Evolutionary conservation across 2,329 filamentous ascomycete species (phyloP).

Genomic region (Phaeoacremonium minimum): DNA sequence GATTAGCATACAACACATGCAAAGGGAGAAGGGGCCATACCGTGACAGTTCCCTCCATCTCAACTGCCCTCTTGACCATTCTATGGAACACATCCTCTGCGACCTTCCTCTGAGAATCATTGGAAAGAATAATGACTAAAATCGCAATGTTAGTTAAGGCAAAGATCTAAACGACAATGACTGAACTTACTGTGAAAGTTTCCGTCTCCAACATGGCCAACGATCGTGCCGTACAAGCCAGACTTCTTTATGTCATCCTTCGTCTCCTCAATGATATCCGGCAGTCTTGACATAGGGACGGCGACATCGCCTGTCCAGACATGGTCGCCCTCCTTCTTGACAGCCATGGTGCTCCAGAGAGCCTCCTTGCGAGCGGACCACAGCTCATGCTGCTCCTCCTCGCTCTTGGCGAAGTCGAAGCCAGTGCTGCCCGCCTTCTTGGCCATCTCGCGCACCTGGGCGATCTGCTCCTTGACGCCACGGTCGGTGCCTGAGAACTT

Average conservation of each 20-base stretch:
- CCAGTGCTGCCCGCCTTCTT: constrained; percentile 56
- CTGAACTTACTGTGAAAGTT: constrained; percentile 63
- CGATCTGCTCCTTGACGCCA: constrained; percentile 75
- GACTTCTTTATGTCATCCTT: constrained; percentile 37
- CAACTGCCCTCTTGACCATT: constrained; percentile 83
- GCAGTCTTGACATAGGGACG: constrained; percentile 55
- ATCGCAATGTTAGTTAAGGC: constrained; percentile 8
- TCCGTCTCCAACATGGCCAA: constrained; percentile 72
- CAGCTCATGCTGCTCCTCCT: constrained; percentile 66
- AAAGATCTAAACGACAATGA: background rate
- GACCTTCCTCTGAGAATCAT: constrained; percentile 60
- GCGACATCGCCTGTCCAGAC: constrained; percentile 69
- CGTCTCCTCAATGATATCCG: constrained; percentile 37
- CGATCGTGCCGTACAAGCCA: constrained; percentile 45
- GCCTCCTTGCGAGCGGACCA: constrained; percentile 49
- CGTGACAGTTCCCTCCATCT: constrained; percentile 81
- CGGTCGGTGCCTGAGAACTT: constrained; percentile 71
- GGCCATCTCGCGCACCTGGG: constrained; percentile 60
- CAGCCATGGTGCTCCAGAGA: constrained; percentile 54
- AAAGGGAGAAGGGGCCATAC: constrained; percentile 25
- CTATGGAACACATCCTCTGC: constrained; percentile 71
- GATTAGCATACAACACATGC: background rate
- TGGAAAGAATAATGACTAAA: constrained; percentile 53
- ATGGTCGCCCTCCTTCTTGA: constrained; percentile 43
- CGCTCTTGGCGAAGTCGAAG: constrained; percentile 72